Evolutionary conservation across 1,284 basidiomycete genomes (phyloP).

Genomic region (Psilocybe mexicana): DNA sequence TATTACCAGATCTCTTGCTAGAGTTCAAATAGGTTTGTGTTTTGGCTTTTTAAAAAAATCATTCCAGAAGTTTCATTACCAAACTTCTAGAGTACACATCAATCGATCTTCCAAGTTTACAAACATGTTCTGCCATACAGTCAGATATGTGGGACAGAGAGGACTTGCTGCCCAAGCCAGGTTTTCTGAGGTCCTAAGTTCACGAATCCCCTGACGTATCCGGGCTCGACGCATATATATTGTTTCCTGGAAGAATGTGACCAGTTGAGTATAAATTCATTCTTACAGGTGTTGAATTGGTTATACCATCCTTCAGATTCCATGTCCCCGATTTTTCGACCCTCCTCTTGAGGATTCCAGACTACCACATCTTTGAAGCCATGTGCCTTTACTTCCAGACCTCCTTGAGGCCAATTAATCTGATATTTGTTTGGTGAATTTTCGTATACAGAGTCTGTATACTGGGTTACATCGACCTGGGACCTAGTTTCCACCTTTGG

Average conservation of each 20-base stretch:
- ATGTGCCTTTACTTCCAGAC: constrained; percentile 55
- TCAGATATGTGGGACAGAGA: constrained; percentile 43
- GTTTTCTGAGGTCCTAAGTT: constrained; percentile 59
- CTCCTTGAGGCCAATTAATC: constrained; percentile 59
- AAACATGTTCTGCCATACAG: neutral
- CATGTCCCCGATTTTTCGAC: constrained; percentile 81
- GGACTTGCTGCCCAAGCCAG: constrained; percentile 75
- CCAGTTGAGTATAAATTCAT: constrained; percentile 1
- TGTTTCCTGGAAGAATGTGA: constrained; percentile 54
- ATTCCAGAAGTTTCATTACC: no score
- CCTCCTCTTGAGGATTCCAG: constrained; percentile 84
- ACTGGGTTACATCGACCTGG: constrained; percentile 61
- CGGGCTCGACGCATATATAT: constrained; percentile 87
- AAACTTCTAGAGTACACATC: no score
- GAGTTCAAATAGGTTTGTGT: no score
- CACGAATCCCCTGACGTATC: constrained; percentile 71
- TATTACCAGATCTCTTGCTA: no score
- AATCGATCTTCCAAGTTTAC: neutral
- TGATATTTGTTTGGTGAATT: constrained; percentile 57
- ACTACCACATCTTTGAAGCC: constrained; percentile 79
- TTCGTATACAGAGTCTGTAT: constrained; percentile 78
- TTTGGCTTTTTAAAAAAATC: no score
- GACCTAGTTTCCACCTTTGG: constrained; percentile 63
- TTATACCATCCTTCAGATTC: constrained; percentile 82
- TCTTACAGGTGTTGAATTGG: neutral